Conservation (phyloP, 116 monocot species). For the Cymodocea nodosa region DNA sequence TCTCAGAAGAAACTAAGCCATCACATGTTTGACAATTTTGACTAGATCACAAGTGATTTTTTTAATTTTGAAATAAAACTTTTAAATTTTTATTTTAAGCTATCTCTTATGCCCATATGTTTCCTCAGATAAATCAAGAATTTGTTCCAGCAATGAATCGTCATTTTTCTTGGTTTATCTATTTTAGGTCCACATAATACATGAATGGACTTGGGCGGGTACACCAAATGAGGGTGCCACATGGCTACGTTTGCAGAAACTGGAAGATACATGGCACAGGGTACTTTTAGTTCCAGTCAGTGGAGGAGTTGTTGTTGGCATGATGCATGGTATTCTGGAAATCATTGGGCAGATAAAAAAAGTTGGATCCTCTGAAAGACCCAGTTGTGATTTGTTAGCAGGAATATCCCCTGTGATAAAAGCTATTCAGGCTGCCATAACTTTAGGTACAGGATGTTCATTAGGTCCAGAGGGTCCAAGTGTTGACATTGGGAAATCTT, state of each 20-base stretch:
- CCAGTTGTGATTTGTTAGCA: slow-evolving; percentile 48
- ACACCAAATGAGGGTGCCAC: slow-evolving; percentile 95
- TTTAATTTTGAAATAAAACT: too few species aligned
- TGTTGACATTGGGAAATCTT: slow-evolving; percentile 98
- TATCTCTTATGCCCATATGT: too few species aligned
- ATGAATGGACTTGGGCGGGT: slow-evolving; percentile 99
- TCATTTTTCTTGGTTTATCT: slow-evolving; percentile 1
- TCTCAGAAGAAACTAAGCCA: too few species aligned
- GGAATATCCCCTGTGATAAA: slow-evolving; percentile 86
- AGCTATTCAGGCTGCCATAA: slow-evolving; percentile 90
- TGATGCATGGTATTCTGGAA: slow-evolving; percentile 98
- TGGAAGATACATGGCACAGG: slow-evolving; percentile 96
- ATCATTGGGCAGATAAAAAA: slow-evolving; percentile 93
- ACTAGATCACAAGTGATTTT: too few species aligned
- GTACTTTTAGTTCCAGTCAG: slow-evolving; percentile 87
- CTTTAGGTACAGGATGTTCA: slow-evolving; percentile 94
- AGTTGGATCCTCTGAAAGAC: slow-evolving; percentile 50
- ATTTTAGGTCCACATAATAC: slow-evolving; percentile 82
- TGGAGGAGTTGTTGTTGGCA: slow-evolving; percentile 96
- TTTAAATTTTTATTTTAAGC: too few species aligned
- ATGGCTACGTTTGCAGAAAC: slow-evolving; percentile 84
- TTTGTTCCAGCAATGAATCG: not conserved
- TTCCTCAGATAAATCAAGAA: not conserved
- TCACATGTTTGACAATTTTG: too few species aligned
- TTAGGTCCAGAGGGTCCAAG: slow-evolving; percentile 98